Conservation (phyloP, 2,329 filamentous ascomycete genomes). For the Penicillium sp. region DNA sequence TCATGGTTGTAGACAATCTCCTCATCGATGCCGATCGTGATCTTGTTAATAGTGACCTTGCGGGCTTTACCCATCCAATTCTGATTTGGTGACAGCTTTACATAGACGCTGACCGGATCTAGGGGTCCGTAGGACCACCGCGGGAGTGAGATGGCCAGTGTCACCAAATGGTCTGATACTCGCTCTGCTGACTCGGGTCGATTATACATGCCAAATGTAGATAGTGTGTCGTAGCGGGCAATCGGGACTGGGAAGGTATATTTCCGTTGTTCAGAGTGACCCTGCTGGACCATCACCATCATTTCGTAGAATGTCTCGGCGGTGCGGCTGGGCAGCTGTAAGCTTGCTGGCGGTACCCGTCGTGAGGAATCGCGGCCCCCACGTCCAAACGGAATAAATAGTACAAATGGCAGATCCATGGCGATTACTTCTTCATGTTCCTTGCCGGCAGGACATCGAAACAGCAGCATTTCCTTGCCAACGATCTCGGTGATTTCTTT, state of each 20-base stretch:
- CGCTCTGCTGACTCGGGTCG: slow-evolving; percentile 84
- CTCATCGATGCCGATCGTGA: slow-evolving; percentile 91
- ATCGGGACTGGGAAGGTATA: slow-evolving; percentile 89
- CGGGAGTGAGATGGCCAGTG: slow-evolving; percentile 85
- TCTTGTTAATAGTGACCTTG: slow-evolving; percentile 89
- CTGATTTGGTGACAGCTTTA: slow-evolving; percentile 87
- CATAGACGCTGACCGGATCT: slow-evolving; percentile 93
- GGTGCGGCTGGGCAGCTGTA: slow-evolving; percentile 88
- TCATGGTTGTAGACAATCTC: slow-evolving; percentile 99
- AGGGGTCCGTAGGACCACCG: slow-evolving; percentile 95
- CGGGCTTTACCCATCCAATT: slow-evolving; percentile 90
- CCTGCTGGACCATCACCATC: slow-evolving; percentile 92
- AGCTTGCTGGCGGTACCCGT: slow-evolving; percentile 84
- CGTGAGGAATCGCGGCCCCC: slow-evolving; percentile 87
- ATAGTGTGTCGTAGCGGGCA: slow-evolving; percentile 90
- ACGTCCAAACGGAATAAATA: slow-evolving; percentile 94
- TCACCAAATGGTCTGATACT: slow-evolving; percentile 86
- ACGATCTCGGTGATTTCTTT: slow-evolving; percentile 91
- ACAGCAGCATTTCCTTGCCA: slow-evolving; percentile 91
- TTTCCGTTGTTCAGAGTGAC: slow-evolving; percentile 81
- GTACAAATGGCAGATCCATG: slow-evolving; percentile 96
- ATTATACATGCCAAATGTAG: slow-evolving; percentile 99
- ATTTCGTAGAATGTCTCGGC: slow-evolving; percentile 97
- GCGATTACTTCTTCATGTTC: slow-evolving; percentile 86
- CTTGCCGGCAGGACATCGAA: slow-evolving; percentile 77